Evolutionary conservation across 768 basidiomycete species (phyloP).

Genomic region (Boletus tylopilopsis): DNA sequence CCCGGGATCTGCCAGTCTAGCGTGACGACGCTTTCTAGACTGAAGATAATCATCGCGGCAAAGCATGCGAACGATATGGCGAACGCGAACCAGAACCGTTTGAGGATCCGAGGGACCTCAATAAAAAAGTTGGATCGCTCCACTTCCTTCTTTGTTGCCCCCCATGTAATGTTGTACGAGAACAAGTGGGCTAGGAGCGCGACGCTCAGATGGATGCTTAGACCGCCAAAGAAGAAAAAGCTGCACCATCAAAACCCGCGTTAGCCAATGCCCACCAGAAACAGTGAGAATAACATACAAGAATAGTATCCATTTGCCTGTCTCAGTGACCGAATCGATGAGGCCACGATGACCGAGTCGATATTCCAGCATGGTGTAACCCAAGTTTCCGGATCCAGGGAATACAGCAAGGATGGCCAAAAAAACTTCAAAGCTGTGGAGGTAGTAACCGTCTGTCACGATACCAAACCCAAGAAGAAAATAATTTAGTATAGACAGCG

Average conservation of each 20-base stretch:
- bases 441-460: conserved; percentile 71
- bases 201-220: conserved; percentile 48
- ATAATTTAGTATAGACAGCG: conserved; percentile 68
- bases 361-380: conserved; percentile 70
- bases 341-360: conserved; percentile 46
- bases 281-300: conserved; percentile 22
- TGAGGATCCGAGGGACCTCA: conserved; percentile 80
- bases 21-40: conserved; percentile 48
- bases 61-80: conserved; percentile 49
- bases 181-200: conserved; percentile 58
- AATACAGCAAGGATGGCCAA: conserved; percentile 71
- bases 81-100: conserved; percentile 71
- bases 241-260: conserved; percentile 4
- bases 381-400: conserved; percentile 67
- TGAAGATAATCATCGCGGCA: conserved; percentile 55
- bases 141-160: conserved; percentile 74
- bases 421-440: conserved; percentile 78
- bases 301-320: conserved; percentile 30
- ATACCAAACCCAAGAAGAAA: conserved; percentile 68
- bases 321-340: conserved; percentile 20
- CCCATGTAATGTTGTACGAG: conserved; percentile 59
- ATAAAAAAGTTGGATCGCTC: conserved; percentile 88
- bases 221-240: conserved; percentile 55
- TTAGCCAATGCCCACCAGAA: not conserved
- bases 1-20: conserved; percentile 60